Base-by-base conservation (phyloP, 257 asterid genomes). In the Fraxinus cuspidata region DNA sequence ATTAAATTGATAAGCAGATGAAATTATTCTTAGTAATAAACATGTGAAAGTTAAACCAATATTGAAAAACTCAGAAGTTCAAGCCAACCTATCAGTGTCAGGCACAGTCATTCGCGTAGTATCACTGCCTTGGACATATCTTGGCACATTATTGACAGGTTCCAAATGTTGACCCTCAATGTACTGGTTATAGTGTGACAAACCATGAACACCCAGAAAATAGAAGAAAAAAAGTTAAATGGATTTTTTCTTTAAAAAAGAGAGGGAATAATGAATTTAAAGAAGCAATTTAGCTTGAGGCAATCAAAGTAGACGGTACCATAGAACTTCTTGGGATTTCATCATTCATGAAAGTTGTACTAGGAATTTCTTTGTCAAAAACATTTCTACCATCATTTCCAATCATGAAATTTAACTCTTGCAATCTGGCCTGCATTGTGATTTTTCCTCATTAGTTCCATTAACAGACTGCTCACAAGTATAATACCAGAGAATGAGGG, bases 361-460 rank as follows among this genome's bases (percentile, higher is more conserved):
- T 80, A 56, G 88, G 92, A 74, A 67, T 77, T 23, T 85, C 94
- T 73, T 68, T 86, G 75, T 89, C 85, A 74, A 85, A 82, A 75
- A 85, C 82, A 79, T 81, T 88, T 83, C 90, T 79, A 78, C 90
- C 71, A 80, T 83, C 87, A 86, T 85, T 87, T 82, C 88, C 91
- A 70, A 83, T 91, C 87, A 89, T 76, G 81, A 87, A 77, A 88
- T 89, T 83, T 77, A 93, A 47, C 77, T 93, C 93, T 77, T 88
- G 89, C 71, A 91, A 89, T 80, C 85, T 91, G 75, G 96, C 93
- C 99, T 95, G 97, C 82, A 77, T 80, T 74, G 80, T 73, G 73
- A 69, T 68, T 12, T 72, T 66, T 73, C 73, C 75, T 76, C 15
- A 72, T 83, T 32, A 85, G 81, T 21, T 79, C 73, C 70, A 73